phyloP scores from a whole-genome alignment of 805 yeast species.

The Metschnikowia similis region DNA sequence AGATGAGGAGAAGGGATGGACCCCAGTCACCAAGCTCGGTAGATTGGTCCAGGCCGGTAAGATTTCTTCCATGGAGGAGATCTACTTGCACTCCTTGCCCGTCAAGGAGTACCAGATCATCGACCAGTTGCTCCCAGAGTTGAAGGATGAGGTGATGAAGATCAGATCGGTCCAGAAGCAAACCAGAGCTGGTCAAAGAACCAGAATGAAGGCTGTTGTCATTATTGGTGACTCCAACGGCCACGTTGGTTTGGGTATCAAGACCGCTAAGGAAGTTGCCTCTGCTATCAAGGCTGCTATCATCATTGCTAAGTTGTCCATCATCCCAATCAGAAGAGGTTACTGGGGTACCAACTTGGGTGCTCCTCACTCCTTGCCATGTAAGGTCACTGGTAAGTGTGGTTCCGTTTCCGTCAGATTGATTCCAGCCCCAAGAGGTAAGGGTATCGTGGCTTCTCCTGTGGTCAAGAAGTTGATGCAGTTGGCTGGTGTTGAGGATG shows the following conservation, averaged over 20 bases:
- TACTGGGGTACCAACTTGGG: constrained; percentile 99
- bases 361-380: constrained; percentile 97
- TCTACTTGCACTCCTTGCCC: constrained; percentile 98
- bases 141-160: constrained; percentile 99
- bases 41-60: constrained; percentile 99
- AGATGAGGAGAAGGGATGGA: constrained; percentile 98
- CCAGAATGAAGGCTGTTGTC: constrained; percentile 99
- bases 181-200: constrained; percentile 99
- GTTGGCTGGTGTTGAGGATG: constrained; percentile 99
- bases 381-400: constrained; percentile 99
- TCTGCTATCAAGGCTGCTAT: constrained; percentile 99
- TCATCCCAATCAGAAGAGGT: constrained; percentile 99
- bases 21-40: constrained; percentile 99
- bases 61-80: constrained; percentile 93
- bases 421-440: constrained; percentile 99
- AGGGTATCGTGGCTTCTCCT: constrained; percentile 99
- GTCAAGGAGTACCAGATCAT: constrained; percentile 99
- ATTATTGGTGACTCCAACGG: constrained; percentile 99
- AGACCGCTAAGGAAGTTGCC: constrained; percentile 99
- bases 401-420: constrained; percentile 98
- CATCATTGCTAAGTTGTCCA: constrained; percentile 96
- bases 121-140: constrained; percentile 91
- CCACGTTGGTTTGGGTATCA: constrained; percentile 99
- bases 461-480: constrained; percentile 98
- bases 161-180: constrained; percentile 99